A percentile compares a stretch with the other conserved stretches of the same genome.
Evolutionary conservation across 441 rosid species (phyloP).

Genomic region (Rhodomyrtus psidioides): DNA sequence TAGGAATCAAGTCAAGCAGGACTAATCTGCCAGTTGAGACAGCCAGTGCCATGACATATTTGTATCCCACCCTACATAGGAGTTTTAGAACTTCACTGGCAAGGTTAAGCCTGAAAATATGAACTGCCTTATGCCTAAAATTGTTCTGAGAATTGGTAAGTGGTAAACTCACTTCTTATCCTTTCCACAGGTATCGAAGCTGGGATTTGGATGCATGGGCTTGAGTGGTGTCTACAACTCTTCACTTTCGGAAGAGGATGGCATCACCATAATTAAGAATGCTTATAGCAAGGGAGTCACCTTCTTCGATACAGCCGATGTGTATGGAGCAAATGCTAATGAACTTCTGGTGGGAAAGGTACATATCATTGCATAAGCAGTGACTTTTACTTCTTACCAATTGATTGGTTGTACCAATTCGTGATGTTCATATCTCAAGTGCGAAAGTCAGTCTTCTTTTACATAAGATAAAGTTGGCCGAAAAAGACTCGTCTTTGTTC

Average conservation of each 20-base stretch:
- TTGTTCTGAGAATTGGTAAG: background rate
- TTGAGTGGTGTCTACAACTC: constrained; percentile 30
- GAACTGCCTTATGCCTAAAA: background rate
- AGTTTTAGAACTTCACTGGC: background rate
- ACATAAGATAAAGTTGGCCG: background rate
- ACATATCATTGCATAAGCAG: background rate
- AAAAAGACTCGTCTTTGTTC: background rate
- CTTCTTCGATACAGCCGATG: constrained; percentile 57
- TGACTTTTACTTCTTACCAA: background rate
- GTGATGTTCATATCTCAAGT: background rate
- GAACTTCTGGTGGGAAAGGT: constrained; percentile 52
- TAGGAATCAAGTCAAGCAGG: background rate
- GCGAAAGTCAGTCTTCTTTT: background rate
- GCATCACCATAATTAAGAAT: constrained; percentile 22
- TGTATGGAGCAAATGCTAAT: constrained; percentile 33
- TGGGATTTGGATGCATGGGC: constrained; percentile 53
- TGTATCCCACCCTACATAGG: background rate
- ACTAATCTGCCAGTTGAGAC: background rate
- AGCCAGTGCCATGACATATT: background rate
- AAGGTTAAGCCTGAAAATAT: background rate
- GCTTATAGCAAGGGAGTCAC: constrained; percentile 43
- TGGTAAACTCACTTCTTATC: background rate
- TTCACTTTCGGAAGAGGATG: constrained; percentile 34
- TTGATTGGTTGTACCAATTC: background rate
- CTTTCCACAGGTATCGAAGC: constrained; percentile 32